phyloP scores from a whole-genome alignment of 176 grass and related monocot species.

The Alloteropsis semialata region DNA sequence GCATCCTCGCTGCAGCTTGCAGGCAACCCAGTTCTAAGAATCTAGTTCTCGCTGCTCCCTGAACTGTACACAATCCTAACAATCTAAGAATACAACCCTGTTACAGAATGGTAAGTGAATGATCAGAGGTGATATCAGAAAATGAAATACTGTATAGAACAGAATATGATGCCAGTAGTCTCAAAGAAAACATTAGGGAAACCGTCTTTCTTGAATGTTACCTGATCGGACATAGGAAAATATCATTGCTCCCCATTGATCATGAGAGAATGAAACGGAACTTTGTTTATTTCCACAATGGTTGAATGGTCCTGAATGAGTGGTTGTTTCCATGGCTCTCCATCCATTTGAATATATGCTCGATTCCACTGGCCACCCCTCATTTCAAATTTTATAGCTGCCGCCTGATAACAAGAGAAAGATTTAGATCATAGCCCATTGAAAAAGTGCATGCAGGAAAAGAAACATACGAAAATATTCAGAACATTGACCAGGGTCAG shows the following conservation, averaged over 20 bases:
- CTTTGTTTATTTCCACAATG: conserved; percentile 73
- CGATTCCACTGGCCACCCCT: conserved; percentile 76
- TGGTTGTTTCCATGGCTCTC: conserved; percentile 92
- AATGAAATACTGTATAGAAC: not conserved
- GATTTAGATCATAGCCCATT: not conserved
- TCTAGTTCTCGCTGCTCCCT: conserved; percentile 32
- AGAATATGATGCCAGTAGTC: not conserved
- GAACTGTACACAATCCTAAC: conserved; percentile 43
- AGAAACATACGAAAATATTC: not conserved
- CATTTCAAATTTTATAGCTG: conserved; percentile 84
- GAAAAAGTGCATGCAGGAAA: not conserved
- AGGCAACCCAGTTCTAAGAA: conserved; percentile 16
- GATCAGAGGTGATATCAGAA: not conserved
- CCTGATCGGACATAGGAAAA: conserved; percentile 31
- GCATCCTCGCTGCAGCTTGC: conserved; percentile 9
- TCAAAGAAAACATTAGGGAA: not conserved
- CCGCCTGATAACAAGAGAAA: conserved; percentile 49
- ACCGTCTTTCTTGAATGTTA: not conserved
- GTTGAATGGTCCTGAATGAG: conserved; percentile 65
- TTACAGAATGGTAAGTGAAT: not conserved
- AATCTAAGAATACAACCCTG: conserved; percentile 29
- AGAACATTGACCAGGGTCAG: not conserved
- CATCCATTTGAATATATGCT: conserved; percentile 87
- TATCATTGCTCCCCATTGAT: conserved; percentile 62
- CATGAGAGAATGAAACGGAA: conserved; percentile 72